A percentile compares a stretch with the other conserved stretches of the same genome.
These are phyloP conservation scores for Aspergillus sparsus DNA, from an alignment of 495 filamentous ascomycete genomes.

Conservation along the genomic window DNA sequence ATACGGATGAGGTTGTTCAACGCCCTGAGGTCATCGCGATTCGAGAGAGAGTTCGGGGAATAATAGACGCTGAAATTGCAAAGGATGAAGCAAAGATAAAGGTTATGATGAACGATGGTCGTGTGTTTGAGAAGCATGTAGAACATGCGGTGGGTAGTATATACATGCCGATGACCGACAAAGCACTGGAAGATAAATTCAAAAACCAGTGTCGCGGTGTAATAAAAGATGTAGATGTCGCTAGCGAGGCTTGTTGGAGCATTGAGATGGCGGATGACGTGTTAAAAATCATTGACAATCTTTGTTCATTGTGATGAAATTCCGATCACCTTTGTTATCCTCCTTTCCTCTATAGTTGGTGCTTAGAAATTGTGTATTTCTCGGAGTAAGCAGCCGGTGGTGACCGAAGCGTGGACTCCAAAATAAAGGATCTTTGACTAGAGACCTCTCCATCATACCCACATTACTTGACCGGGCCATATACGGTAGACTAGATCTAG, in stretches of 20 bases:
- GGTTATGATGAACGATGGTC: conserved; percentile 33
- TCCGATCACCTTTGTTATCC: too few species aligned
- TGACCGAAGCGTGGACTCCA: too few species aligned
- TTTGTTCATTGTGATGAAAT: background rate
- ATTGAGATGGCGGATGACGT: background rate
- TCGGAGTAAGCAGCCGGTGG: too few species aligned
- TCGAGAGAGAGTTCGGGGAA: conserved; percentile 45
- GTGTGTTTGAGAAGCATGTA: conserved; percentile 43
- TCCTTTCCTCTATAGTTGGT: too few species aligned
- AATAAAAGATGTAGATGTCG: conserved; percentile 16
- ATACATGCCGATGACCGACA: conserved; percentile 47
- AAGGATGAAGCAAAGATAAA: conserved; percentile 47
- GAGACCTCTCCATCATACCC: too few species aligned
- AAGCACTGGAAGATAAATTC: conserved; percentile 49
- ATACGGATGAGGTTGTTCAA: conserved; percentile 46
- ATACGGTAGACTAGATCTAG: too few species aligned
- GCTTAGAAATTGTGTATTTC: too few species aligned
- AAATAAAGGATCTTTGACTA: too few species aligned
- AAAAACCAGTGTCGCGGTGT: conserved; percentile 37
- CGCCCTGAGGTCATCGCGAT: conserved; percentile 38
- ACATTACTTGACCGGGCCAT: too few species aligned
- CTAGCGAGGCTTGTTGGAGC: background rate
- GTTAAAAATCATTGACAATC: background rate
- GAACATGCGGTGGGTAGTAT: conserved; percentile 54
- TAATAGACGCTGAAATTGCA: conserved; percentile 37